Conservation (phyloP, 2,329 filamentous ascomycete species). For the Trichophyton benhamiae region DNA sequence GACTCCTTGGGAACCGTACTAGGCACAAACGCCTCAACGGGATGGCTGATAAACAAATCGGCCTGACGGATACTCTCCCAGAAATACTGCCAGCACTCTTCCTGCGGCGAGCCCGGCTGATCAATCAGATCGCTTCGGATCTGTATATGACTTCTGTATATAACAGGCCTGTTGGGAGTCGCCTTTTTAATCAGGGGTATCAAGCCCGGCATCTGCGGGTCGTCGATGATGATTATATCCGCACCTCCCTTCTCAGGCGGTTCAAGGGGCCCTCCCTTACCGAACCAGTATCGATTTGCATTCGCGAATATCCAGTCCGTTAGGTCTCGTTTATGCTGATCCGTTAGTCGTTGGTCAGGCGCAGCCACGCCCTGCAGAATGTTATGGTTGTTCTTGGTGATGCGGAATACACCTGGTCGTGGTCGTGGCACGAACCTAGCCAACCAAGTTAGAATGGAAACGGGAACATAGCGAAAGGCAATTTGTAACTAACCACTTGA, state of each 20-base stretch:
- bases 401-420: conserved; percentile 64
- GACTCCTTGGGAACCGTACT: conserved; percentile 51
- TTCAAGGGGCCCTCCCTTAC: conserved; percentile 53
- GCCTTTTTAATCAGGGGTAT: conserved; percentile 61
- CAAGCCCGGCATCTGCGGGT: conserved; percentile 71
- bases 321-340: conserved; percentile 50
- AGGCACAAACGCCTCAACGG: conserved; percentile 64
- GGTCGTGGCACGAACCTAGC: conserved; percentile 61
- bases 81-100: conserved; percentile 62
- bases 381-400: conserved; percentile 82
- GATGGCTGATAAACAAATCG: conserved; percentile 73
- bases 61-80: conserved; percentile 59
- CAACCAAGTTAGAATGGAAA: no score
- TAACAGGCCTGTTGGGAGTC: conserved; percentile 61
- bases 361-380: conserved; percentile 68
- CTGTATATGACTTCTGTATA: conserved; percentile 75
- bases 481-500: conserved; percentile 52
- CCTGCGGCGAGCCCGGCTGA: conserved; percentile 51
- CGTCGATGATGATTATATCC: conserved; percentile 65
- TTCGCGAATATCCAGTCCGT: conserved; percentile 63
- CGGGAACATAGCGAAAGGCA: no score
- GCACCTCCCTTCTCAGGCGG: conserved; percentile 57
- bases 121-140: conserved; percentile 62
- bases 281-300: conserved; percentile 62
- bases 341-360: conserved; percentile 50